Conservation (phyloP, 331 rosid species). For the Acacia concinna region DNA sequence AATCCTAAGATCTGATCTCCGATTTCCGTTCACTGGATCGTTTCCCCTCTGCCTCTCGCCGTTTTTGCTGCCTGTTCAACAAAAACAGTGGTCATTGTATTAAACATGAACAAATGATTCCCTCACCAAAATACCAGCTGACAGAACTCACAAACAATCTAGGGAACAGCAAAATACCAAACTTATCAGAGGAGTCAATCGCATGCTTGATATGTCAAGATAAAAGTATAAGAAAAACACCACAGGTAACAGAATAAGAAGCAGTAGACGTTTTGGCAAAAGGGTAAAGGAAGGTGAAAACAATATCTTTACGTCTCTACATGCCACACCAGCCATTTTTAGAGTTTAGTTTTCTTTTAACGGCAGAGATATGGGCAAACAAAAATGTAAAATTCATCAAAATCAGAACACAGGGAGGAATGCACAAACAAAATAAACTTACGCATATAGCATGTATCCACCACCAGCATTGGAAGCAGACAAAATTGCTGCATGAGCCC, state of each 20-base stretch:
- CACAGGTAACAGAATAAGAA: background rate
- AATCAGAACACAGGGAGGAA: conserved; percentile 2
- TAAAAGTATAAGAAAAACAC: background rate
- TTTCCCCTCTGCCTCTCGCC: conserved; percentile 90
- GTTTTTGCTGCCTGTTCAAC: conserved; percentile 70
- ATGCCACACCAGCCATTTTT: conserved; percentile 19
- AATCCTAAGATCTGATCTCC: conserved; percentile 72
- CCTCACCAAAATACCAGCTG: background rate
- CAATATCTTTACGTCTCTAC: background rate
- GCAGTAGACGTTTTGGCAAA: background rate
- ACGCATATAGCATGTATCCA: conserved; percentile 58
- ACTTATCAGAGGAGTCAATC: background rate
- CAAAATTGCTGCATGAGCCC: conserved; percentile 46
- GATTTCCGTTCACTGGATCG: conserved; percentile 71
- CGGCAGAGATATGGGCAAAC: background rate
- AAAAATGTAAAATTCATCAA: background rate
- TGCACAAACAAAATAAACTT: background rate
- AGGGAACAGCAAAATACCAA: background rate
- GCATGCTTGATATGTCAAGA: background rate
- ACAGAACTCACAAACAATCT: background rate
- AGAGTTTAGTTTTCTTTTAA: background rate
- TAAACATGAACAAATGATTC: background rate
- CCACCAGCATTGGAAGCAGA: conserved; percentile 54
- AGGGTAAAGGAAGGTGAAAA: background rate
- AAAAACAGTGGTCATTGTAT: background rate